Conservation (phyloP, 2,329 filamentous ascomycete genomes). For the Neoarthrinium moseri region DNA sequence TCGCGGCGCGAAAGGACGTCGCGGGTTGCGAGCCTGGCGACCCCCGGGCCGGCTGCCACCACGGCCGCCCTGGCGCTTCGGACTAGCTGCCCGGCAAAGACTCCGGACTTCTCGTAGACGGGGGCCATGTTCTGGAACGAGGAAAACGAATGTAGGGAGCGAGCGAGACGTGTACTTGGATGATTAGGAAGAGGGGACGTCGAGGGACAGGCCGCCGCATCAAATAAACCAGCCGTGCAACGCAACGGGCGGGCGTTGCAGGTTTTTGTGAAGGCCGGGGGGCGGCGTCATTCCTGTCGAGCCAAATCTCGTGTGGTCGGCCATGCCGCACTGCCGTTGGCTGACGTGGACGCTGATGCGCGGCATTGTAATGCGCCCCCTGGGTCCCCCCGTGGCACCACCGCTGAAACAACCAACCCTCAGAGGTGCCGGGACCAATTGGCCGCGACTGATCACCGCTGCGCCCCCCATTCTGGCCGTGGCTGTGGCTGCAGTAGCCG, state of each 20-base stretch:
- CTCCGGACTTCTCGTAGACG: constrained; percentile 16
- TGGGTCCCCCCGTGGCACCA: neutral
- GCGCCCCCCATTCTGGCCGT: neutral
- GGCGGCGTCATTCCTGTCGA: neutral
- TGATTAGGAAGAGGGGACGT: neutral
- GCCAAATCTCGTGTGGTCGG: neutral
- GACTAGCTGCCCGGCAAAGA: constrained; percentile 20
- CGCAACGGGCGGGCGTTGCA: too few species aligned
- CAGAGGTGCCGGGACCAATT: neutral
- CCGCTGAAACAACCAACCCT: constrained; percentile 1
- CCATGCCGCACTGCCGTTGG: constrained; percentile 3
- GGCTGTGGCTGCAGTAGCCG: neutral
- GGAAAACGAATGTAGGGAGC: neutral
- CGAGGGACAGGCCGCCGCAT: too few species aligned
- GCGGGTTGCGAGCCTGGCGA: constrained; percentile 20
- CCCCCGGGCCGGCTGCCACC: constrained; percentile 22
- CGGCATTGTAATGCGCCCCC: neutral
- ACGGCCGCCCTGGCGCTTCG: constrained; percentile 23
- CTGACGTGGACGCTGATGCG: constrained; percentile 9
- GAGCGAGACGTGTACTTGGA: neutral
- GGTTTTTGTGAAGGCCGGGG: neutral
- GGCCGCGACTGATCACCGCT: constrained; percentile 1
- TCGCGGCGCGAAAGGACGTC: constrained; percentile 46
- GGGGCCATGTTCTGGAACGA: constrained; percentile 22
- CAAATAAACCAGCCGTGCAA: too few species aligned